These are phyloP conservation scores for Diplodia scrobiculata DNA, from an alignment of 2,329 filamentous ascomycete species.

Conservation along the genomic window DNA sequence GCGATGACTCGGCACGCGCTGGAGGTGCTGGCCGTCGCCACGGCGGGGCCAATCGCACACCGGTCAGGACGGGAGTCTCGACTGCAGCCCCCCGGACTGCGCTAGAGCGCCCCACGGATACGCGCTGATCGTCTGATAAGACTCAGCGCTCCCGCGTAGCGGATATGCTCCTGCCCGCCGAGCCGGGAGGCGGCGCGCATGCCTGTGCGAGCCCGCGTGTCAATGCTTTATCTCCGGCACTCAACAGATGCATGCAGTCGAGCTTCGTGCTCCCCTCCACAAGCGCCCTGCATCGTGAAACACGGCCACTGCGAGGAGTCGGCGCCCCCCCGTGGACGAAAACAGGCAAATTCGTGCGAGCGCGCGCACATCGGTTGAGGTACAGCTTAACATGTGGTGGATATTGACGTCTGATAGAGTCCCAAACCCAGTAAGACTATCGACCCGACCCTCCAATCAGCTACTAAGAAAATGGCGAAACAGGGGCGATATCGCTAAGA, in stretches of 20 bases:
- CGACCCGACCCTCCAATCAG: background rate
- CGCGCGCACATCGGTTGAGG: background rate
- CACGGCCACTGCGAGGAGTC: background rate
- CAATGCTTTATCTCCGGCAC: constrained; percentile 7
- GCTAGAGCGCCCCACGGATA: constrained; percentile 25
- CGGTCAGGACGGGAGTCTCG: constrained; percentile 15
- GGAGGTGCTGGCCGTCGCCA: background rate
- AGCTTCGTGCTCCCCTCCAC: background rate
- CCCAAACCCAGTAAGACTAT: background rate
- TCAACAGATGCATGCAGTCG: constrained; percentile 15
- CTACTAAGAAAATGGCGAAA: background rate
- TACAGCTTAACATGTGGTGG: background rate
- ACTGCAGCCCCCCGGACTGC: constrained; percentile 12
- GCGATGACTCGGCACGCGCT: constrained; percentile 11
- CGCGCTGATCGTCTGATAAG: constrained; percentile 22
- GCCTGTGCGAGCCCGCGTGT: background rate
- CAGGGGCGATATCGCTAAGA: background rate
- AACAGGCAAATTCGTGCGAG: background rate
- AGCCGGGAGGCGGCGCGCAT: constrained; percentile 9
- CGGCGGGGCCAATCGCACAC: constrained; percentile 7
- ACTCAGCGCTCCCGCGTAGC: constrained; percentile 6
- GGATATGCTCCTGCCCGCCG: constrained; percentile 14
- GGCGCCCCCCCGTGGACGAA: background rate
- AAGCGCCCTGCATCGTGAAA: constrained; percentile 12
- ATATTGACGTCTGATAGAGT: background rate